Percentiles rank a stretch among this genome's conserved stretches.
Conservation (phyloP, 2,329 filamentous ascomycete genomes). For the Sporothrix dimorphospora region DNA sequence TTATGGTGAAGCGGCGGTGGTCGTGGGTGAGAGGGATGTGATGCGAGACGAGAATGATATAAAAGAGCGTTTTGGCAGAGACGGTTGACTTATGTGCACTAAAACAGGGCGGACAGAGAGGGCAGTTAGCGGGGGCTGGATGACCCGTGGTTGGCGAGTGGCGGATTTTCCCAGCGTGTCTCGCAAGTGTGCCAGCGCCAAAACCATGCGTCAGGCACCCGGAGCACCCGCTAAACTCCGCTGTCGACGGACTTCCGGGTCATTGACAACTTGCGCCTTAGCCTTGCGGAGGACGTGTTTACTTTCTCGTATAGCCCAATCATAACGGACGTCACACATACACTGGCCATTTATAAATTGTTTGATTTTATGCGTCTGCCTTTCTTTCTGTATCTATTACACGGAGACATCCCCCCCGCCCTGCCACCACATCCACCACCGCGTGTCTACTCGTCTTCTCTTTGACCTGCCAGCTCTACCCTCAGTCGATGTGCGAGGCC, state of each 20-base stretch:
- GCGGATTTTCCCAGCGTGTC: slow-evolving; percentile 6
- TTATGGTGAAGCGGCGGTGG: not conserved
- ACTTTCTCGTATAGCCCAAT: not conserved
- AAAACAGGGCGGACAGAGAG: not conserved
- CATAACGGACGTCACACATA: not conserved
- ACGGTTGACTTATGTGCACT: not conserved
- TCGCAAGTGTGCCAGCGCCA: not conserved
- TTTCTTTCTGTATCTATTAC: not conserved
- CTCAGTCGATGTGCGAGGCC: not conserved
- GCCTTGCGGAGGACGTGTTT: not conserved
- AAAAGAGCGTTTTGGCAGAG: not conserved
- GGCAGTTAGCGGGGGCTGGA: not conserved
- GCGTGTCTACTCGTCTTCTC: not conserved
- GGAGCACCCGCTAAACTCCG: slow-evolving; percentile 12
- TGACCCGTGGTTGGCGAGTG: slow-evolving; percentile 9
- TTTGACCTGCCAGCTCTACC: not conserved
- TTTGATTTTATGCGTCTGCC: not conserved
- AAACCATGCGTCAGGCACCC: not conserved
- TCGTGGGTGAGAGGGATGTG: not conserved
- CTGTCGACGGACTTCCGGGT: not conserved
- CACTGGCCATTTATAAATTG: not conserved
- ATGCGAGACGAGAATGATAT: not conserved
- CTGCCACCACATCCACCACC: not conserved
- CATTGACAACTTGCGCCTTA: not conserved
- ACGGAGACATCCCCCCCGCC: not conserved